These are phyloP conservation scores for Stylonectria norvegica DNA, from an alignment of 2,329 filamentous ascomycete genomes.

Conservation along the genomic window DNA sequence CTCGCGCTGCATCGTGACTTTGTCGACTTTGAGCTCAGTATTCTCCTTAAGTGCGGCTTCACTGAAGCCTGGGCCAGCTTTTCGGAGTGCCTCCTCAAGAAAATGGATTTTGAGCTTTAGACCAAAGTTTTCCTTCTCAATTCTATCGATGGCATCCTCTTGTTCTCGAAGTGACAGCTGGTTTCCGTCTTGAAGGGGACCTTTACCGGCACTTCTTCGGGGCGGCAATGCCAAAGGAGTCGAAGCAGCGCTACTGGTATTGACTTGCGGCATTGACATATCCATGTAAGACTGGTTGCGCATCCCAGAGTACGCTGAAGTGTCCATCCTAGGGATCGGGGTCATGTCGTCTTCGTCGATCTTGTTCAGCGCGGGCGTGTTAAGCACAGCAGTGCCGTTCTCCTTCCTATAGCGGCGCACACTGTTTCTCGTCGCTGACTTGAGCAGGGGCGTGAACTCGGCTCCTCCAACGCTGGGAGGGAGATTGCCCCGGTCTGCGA, in stretches of 20 bases:
- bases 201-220: slow-evolving; percentile 59
- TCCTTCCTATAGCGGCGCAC: slow-evolving; percentile 62
- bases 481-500: slow-evolving; percentile 70
- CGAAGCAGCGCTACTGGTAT: slow-evolving; percentile 75
- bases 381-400: slow-evolving; percentile 54
- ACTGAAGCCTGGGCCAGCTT: slow-evolving; percentile 84
- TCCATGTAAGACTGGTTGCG: slow-evolving; percentile 63
- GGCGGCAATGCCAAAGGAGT: slow-evolving; percentile 74
- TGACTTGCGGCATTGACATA: slow-evolving; percentile 70
- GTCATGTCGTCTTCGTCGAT: slow-evolving; percentile 72
- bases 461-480: slow-evolving; percentile 61
- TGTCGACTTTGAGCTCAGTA: slow-evolving; percentile 90
- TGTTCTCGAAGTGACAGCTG: slow-evolving; percentile 90
- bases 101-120: slow-evolving; percentile 97
- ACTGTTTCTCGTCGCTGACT: slow-evolving; percentile 71
- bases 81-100: slow-evolving; percentile 83
- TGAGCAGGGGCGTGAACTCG: slow-evolving; percentile 93
- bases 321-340: slow-evolving; percentile 68
- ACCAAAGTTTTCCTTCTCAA: slow-evolving; percentile 98
- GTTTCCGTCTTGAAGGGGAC: slow-evolving; percentile 78
- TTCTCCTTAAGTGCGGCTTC: slow-evolving; percentile 90
- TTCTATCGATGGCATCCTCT: slow-evolving; percentile 90
- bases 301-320: slow-evolving; percentile 65
- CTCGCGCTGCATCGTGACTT: slow-evolving; percentile 84
- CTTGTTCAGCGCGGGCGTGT: slow-evolving; percentile 67